phyloP scores from a whole-genome alignment of 2,329 filamentous ascomycete genomes.

The Claviceps sp. region DNA sequence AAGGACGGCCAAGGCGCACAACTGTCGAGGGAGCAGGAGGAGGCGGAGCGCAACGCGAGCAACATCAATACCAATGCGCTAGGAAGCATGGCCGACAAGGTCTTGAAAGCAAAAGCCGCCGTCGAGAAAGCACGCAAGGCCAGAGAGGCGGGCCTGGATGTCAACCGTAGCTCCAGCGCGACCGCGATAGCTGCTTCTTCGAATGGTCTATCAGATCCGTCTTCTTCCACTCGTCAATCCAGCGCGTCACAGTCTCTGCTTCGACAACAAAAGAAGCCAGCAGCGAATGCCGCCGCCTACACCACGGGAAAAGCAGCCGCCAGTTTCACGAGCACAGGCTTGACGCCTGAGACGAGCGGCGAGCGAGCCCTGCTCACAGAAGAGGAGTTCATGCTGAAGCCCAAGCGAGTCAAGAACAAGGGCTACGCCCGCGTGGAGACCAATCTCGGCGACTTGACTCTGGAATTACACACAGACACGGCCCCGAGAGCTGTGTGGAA shows the following conservation, averaged over 20 bases:
- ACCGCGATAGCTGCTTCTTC: constrained; percentile 25
- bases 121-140: constrained; percentile 81
- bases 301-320: constrained; percentile 86
- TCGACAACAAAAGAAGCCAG: constrained; percentile 44
- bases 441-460: constrained; percentile 67
- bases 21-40: constrained; percentile 55
- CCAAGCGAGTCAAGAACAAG: constrained; percentile 74
- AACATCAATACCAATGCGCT: constrained; percentile 70
- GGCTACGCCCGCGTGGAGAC: constrained; percentile 88
- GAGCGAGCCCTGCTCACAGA: constrained; percentile 78
- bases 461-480: constrained; percentile 83
- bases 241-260: constrained; percentile 23
- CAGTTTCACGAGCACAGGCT: constrained; percentile 86
- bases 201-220: constrained; percentile 7
- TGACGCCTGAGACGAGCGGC: constrained; percentile 82
- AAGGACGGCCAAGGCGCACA: constrained; percentile 64
- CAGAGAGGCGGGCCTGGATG: constrained; percentile 44
- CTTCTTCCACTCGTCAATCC: constrained; percentile 2
- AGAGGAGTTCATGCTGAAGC: constrained; percentile 93
- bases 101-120: constrained; percentile 80
- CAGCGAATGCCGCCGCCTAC: constrained; percentile 78
- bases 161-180: constrained; percentile 38
- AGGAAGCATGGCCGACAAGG: constrained; percentile 67
- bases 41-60: constrained; percentile 47
- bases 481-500: constrained; percentile 96